Evolutionary conservation across 371 early-diverging fungal genomes (phyloP), one percentile per base, ranked within the genome.

Genomic region (Smittium culicis): DNA sequence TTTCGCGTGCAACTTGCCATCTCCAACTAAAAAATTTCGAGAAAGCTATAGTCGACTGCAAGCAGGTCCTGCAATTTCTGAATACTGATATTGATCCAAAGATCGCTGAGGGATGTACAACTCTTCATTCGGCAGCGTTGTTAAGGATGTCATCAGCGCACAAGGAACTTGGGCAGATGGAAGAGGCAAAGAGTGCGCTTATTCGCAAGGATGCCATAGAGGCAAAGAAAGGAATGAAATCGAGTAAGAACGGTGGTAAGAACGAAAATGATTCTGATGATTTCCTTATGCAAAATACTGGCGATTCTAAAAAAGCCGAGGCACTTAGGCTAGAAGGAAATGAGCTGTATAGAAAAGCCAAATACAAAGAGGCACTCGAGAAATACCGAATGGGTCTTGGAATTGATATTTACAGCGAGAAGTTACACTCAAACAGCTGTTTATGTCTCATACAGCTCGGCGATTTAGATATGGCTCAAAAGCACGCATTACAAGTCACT

Each of bases 91-190:
- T 76, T 20, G 59, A 59, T 17, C 73, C 69, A 0, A 75, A 76
- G 33, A 68, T 54, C 20, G 79, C 66, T 20, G 77, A 76, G 56
- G 68, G 76, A 1, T 76, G 77, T 66, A 78, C 78, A 1, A 76
- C 77, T 0, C 71, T 76, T 34, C 77, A 76, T 35, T 76, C 77
- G 29, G 65, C 77, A 61, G 77, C 77, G 29, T 69, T 76, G 24
- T 32, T 77, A 67, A 74, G 77, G 25, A 74, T 76, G 77, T 77
- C 77, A 63, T 77, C 76, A 65, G 77, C 77, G 30, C 35, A 78
- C 68, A 76, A 76, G 69, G 77, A 76, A 57, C 67, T 76, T 45
- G 77, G 79, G 45, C 67, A 65, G 2, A 0, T 76, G 34, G 77
- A 76, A 33, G 72, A 74, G 17, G 69, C 74, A 29, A 76, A 78